These are phyloP conservation scores for Sclerospora graminicola DNA, from an alignment of 352 stramenopile species.

Conservation along the genomic window DNA sequence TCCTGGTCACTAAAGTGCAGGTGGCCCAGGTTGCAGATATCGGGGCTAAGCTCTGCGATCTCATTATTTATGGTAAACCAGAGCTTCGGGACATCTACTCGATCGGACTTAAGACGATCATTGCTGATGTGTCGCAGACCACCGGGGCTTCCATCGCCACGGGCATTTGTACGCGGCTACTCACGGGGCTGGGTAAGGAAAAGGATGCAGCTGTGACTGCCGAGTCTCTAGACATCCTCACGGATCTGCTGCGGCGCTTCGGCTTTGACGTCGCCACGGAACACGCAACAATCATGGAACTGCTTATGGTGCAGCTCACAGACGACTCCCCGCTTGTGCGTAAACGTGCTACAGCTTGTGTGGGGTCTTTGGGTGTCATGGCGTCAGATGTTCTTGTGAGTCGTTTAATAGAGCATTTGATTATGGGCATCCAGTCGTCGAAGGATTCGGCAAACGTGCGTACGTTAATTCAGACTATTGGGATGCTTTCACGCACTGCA, in stretches of 20 bases:
- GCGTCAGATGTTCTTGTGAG: slow-evolving; percentile 91
- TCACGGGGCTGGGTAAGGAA: slow-evolving; percentile 53
- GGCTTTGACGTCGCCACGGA: slow-evolving; percentile 83
- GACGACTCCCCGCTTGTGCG: slow-evolving; percentile 84
- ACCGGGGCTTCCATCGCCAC: slow-evolving; percentile 85
- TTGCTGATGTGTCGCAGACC: slow-evolving; percentile 87
- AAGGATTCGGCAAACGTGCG: slow-evolving; percentile 69
- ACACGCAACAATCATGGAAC: slow-evolving; percentile 86
- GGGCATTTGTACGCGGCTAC: slow-evolving; percentile 50
- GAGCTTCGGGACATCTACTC: slow-evolving; percentile 98
- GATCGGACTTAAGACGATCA: slow-evolving; percentile 97
- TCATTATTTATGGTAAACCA: slow-evolving; percentile 94
- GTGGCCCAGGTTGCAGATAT: slow-evolving; percentile 94
- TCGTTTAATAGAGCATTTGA: slow-evolving; percentile 87
- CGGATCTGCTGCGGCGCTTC: slow-evolving; percentile 94
- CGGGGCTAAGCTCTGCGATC: slow-evolving; percentile 92
- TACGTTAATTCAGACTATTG: slow-evolving; percentile 95
- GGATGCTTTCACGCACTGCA: slow-evolving; percentile 92
- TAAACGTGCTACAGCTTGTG: slow-evolving; percentile 92
- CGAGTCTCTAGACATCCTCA: slow-evolving; percentile 95
- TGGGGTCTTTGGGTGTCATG: slow-evolving; percentile 93
- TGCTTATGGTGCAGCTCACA: slow-evolving; percentile 76
- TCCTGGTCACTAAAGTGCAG: slow-evolving; percentile 95
- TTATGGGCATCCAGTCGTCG: slow-evolving; percentile 83
- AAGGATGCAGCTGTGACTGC: slow-evolving; percentile 81